Evolutionary conservation across 176 grass and related monocot genomes (phyloP).

Genomic region (Tillandsia leiboldiana): DNA sequence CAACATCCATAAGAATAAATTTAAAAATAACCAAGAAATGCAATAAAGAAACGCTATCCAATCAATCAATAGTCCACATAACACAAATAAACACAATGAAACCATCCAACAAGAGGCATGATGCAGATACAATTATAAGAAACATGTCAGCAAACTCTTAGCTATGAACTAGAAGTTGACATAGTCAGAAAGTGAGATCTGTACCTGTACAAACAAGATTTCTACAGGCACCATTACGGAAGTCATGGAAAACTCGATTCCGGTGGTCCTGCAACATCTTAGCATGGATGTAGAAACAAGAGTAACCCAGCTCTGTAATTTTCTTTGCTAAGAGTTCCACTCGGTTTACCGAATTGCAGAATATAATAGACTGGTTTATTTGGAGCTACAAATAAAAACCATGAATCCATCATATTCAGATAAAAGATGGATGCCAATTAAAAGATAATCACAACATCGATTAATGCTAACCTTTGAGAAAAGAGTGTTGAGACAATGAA

Average conservation of each 20-base stretch:
- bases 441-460: not conserved
- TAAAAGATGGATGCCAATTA: not conserved
- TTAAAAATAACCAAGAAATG: no score
- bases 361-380: constrained; percentile 95
- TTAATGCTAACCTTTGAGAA: constrained; percentile 38
- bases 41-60: no score
- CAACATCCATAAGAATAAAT: no score
- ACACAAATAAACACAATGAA: no score
- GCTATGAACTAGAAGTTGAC: not conserved
- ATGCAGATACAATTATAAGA: no score
- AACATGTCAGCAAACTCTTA: no score
- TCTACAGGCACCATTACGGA: constrained; percentile 90
- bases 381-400: constrained; percentile 48
- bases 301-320: constrained; percentile 85
- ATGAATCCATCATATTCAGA: constrained; percentile 9
- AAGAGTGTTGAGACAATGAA: constrained; percentile 57
- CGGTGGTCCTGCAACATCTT: constrained; percentile 96
- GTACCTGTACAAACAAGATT: constrained; percentile 95
- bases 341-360: constrained; percentile 91
- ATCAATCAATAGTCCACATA: no score
- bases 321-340: constrained; percentile 88
- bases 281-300: constrained; percentile 95
- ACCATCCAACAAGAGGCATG: no score
- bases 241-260: constrained; percentile 91
- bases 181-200: not conserved